Conservation (phyloP, 2,329 filamentous ascomycete species). For the Botrytis fabae region DNA sequence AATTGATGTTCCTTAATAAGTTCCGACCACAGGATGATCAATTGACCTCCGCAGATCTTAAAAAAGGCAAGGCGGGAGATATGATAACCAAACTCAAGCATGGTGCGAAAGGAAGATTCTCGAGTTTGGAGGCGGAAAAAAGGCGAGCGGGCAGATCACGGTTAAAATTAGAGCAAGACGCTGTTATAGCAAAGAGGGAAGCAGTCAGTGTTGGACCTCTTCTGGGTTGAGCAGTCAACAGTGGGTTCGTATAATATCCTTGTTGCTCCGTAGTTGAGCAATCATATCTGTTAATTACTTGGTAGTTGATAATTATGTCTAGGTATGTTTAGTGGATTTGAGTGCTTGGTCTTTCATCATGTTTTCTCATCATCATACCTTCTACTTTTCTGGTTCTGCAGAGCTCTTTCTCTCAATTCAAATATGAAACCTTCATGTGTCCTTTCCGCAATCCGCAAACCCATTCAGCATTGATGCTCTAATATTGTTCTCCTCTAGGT, state of each 20-base stretch:
- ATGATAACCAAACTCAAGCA: slow-evolving; percentile 93
- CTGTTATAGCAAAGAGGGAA: slow-evolving; percentile 49
- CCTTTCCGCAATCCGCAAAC: neutral
- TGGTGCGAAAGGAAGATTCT: slow-evolving; percentile 68
- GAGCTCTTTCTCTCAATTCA: neutral
- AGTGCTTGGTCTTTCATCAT: neutral
- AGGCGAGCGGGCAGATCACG: slow-evolving; percentile 48
- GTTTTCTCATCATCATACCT: neutral
- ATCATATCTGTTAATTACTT: neutral
- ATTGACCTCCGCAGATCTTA: slow-evolving; percentile 58
- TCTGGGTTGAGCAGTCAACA: slow-evolving; percentile 27
- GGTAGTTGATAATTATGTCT: neutral
- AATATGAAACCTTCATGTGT: neutral
- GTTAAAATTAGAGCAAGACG: slow-evolving; percentile 44
- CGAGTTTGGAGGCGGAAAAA: slow-evolving; percentile 53
- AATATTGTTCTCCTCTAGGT: neutral
- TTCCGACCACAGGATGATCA: slow-evolving; percentile 55
- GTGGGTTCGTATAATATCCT: slow-evolving; percentile 22
- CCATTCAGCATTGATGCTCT: neutral
- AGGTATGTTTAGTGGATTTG: neutral
- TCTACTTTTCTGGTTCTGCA: neutral
- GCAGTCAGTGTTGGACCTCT: slow-evolving; percentile 58
- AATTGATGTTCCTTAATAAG: slow-evolving; percentile 71
- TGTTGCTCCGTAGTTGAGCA: neutral
- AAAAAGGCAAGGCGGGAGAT: slow-evolving; percentile 78